These are phyloP conservation scores for Solanum sparsipilum DNA, from an alignment of 257 asterid species.

Conservation along the genomic window DNA sequence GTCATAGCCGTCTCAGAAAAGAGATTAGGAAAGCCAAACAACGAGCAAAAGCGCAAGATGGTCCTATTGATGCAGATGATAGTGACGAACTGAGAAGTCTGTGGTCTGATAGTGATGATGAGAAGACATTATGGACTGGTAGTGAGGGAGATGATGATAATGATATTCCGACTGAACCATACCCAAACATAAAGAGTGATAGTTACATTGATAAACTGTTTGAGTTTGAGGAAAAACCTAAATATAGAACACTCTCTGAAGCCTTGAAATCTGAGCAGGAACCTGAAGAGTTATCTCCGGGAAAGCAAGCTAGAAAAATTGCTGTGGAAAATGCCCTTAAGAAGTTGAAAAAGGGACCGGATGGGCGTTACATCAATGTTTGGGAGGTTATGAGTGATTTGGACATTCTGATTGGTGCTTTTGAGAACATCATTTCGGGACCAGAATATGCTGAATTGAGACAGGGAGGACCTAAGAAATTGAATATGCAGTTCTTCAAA, in stretches of 20 bases:
- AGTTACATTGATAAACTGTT: slow-evolving; percentile 53
- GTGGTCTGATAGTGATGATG: slow-evolving; percentile 78
- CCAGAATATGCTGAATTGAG: slow-evolving; percentile 89
- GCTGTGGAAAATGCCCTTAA: slow-evolving; percentile 87
- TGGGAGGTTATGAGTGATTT: slow-evolving; percentile 98
- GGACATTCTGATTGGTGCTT: slow-evolving; percentile 81
- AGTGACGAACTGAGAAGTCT: slow-evolving; percentile 67
- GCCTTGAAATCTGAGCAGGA: slow-evolving; percentile 76
- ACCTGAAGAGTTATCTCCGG: slow-evolving; percentile 77
- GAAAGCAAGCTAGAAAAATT: slow-evolving; percentile 72
- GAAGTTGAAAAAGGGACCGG: slow-evolving; percentile 85
- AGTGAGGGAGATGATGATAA: slow-evolving; percentile 72
- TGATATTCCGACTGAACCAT: slow-evolving; percentile 63
- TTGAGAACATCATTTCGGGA: slow-evolving; percentile 81
- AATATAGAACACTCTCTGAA: slow-evolving; percentile 51
- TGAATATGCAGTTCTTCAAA: slow-evolving; percentile 76
- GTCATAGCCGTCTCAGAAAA: slow-evolving; percentile 44
- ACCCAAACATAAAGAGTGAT: slow-evolving; percentile 73
- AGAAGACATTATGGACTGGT: slow-evolving; percentile 80
- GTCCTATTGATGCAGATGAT: slow-evolving; percentile 71
- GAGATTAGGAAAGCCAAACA: slow-evolving; percentile 70
- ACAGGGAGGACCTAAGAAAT: slow-evolving; percentile 76
- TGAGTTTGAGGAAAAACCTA: slow-evolving; percentile 79
- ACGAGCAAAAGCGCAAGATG: slow-evolving; percentile 45
- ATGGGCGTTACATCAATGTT: slow-evolving; percentile 76